Evolutionary conservation across 345 rosid genomes (phyloP), one percentile per base, ranked within the genome.

Genomic region (Citrus sp.): DNA sequence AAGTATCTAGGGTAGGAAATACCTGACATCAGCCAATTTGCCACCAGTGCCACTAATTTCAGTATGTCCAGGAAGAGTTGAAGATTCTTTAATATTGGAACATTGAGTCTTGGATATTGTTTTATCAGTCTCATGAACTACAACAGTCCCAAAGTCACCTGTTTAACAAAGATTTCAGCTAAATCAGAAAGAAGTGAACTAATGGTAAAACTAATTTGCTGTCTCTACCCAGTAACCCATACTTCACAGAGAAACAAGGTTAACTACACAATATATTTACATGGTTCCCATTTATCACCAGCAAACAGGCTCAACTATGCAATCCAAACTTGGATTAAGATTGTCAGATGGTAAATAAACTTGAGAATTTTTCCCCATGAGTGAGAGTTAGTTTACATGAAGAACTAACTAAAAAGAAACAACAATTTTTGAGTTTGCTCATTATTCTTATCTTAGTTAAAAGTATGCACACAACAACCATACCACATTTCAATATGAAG

Each of bases 91-190:
- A 62, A 66, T 81, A 80, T 64, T 76, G 75, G 83, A 78, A 69
- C 73, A 61, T 79, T 84, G 89, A 58, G 80, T 77, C 55, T 73
- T 76, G 19, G 75, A 28, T 70, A 75, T 65, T 60, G 67, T 77
- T 80, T 80, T 83, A 51, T 80, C 84, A 40, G 75, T 63, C 84
- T 87, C 94, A 85, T 91, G 97, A 81, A 92, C 55, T 51, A 96
- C 84, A 77, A 92, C 86, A 56, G 98, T 96, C 70, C 97, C 97
- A 82, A 91, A 96, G 54, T 91, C 97, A 77, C 92, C 97, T 88
- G 85, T 77, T 82, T 75, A 66, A 77, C 49, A 75, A 37, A 67
- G 54, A 72, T 74, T 25, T 27, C 42, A 76, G 14, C 59, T 40
- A 74, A 54, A 80, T 46, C 58, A 67, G 18, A 28, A 73, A 75